Evolutionary conservation across 352 stramenopile species (phyloP).

Genomic region (Globisporangium canariense): DNA sequence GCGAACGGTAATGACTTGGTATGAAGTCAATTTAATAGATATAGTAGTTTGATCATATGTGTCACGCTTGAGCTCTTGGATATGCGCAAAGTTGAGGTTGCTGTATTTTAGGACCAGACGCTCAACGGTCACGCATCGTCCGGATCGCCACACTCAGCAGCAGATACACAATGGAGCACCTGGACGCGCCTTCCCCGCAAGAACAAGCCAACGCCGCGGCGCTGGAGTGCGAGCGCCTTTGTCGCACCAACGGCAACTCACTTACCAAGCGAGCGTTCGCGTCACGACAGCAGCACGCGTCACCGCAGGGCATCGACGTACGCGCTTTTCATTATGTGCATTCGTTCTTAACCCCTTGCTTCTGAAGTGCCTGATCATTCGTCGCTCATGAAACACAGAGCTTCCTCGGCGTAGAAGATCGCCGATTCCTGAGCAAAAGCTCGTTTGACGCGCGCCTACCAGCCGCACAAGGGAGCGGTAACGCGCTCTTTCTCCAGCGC

Average conservation of each 20-base stretch:
- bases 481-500: conserved; percentile 42
- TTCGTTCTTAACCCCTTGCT: background rate
- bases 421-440: conserved; percentile 38
- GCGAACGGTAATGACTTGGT: conserved; percentile 1
- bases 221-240: conserved; percentile 35
- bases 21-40: conserved; percentile 13
- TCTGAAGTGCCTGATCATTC: background rate
- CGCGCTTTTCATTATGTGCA: background rate
- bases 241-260: conserved; percentile 36
- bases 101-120: background rate
- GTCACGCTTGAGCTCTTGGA: conserved; percentile 1
- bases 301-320: conserved; percentile 8
- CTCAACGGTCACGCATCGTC: background rate
- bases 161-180: conserved; percentile 22
- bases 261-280: conserved; percentile 37
- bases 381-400: conserved; percentile 22
- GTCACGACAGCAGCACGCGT: conserved; percentile 20
- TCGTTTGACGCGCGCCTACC: conserved; percentile 27
- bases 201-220: conserved; percentile 24
- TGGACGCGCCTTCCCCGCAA: conserved; percentile 21
- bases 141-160: background rate
- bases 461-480: conserved; percentile 32
- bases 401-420: conserved; percentile 44
- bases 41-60: conserved; percentile 9
- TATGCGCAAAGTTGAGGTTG: background rate